Evolutionary conservation across 148 eudicot genomes (phyloP), one percentile per base, ranked within the genome.

Genomic region (Rhododendron molle): DNA sequence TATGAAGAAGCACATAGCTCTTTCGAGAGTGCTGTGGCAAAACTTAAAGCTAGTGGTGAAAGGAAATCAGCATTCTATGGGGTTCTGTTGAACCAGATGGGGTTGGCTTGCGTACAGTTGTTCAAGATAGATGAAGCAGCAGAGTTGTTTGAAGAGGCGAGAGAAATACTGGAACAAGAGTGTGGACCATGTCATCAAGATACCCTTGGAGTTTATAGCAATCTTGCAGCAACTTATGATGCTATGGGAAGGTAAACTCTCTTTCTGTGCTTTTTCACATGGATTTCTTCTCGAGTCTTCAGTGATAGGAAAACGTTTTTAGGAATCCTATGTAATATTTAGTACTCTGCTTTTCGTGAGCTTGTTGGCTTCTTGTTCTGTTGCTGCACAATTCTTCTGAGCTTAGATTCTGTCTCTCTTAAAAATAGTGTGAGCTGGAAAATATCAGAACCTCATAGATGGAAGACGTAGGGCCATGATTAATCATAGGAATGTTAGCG

Each of bases 201-300:
- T 85, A 95, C 99, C 32, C 95, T 97, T 83, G 99, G 99, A 74
- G 98, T 97, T n/a, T 97, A 97, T 80, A 94, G 98, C 90, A 97
- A 97, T 88, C 98, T 97, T 86, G 99, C 99, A 56, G 99, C 98
- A 32, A 95, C 99, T 79, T 97, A 97, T 88, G 99, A 95, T 90
- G 98, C 99, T 78, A 86, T 94, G 98, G 99, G 99, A 89, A 95
- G 99, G 99, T 97, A 92, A 86, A 76, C 83, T 81, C 8, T 74
- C 44, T 18, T 43, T 34, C 34, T 43, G 16, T 2, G 23, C 23
- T 74, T 32, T 58, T 50, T 71, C 46, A 30, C 7, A 18, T 40
- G 34, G 56, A 54, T 0, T 84, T 50, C 56, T 18, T 15, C 71
- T 71, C 20, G 21, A 58, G 38, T 69, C 78, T 86, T 76, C 30